Conservation (phyloP, 805 yeast species). For the Priceomyces castillae region DNA sequence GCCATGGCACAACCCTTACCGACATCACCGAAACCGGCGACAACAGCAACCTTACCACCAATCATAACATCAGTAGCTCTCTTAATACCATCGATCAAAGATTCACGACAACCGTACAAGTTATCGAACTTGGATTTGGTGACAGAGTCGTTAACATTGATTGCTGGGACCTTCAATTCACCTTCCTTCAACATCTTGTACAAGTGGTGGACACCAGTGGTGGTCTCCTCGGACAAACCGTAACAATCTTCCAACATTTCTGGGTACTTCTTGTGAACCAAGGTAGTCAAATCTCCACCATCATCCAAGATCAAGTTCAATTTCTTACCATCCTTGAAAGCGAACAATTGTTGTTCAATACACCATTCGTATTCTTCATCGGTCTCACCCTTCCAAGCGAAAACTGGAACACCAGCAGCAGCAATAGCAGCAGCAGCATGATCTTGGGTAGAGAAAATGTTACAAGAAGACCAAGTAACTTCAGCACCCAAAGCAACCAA, state of each 20-base stretch:
- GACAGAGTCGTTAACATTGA: conserved; percentile 97
- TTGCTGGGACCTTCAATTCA: conserved; percentile 94
- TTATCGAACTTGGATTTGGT: conserved; percentile 99
- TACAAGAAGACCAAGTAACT: conserved; percentile 99
- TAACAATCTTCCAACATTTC: conserved; percentile 92
- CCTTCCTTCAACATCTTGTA: conserved; percentile 93
- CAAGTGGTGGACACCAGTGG: conserved; percentile 99
- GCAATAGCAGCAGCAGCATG: conserved; percentile 99
- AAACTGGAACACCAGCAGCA: conserved; percentile 98
- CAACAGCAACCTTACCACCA: conserved; percentile 98
- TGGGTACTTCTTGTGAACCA: conserved; percentile 97
- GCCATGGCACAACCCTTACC: conserved; percentile 99
- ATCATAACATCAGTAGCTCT: conserved; percentile 99
- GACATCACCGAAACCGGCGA: conserved; percentile 99
- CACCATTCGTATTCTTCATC: conserved; percentile 99
- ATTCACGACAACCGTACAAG: conserved; percentile 99
- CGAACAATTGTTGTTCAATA: conserved; percentile 97
- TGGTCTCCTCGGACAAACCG: conserved; percentile 98
- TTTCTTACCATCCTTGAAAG: conserved; percentile 94
- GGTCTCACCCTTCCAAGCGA: conserved; percentile 99
- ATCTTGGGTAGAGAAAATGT: conserved; percentile 99
- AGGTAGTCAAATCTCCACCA: conserved; percentile 97
- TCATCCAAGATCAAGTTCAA: conserved; percentile 97
- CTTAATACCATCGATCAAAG: conserved; percentile 97
- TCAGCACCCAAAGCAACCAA: conserved; percentile 97